Percentiles rank a stretch among this genome's conserved stretches.
Evolutionary conservation across 106 monocot species (phyloP).

Genomic region (Gastrodia elata): DNA sequence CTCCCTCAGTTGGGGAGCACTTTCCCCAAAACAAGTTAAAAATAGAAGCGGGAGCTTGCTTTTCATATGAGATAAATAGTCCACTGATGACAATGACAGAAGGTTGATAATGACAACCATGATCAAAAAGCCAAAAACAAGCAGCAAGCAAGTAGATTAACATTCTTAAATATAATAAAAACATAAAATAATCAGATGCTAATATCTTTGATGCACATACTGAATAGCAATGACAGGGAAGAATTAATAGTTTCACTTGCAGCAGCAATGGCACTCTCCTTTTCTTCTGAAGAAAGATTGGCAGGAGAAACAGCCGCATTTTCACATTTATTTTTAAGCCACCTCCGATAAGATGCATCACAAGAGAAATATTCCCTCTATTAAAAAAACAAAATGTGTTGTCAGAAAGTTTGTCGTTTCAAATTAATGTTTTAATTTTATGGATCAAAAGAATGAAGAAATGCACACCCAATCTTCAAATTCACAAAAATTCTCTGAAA

Average conservation of each 20-base stretch:
- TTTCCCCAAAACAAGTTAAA: too few relatives aligned
- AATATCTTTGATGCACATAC: conserved; percentile 30
- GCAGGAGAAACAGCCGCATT: conserved; percentile 53
- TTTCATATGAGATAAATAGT: too few relatives aligned
- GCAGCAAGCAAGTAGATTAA: not conserved
- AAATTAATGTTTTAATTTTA: not conserved
- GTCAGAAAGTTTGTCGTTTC: not conserved
- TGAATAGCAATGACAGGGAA: conserved; percentile 52
- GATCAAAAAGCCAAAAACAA: not conserved
- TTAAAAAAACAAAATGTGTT: not conserved
- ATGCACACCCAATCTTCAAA: conserved; percentile 96
- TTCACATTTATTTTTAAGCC: conserved; percentile 83
- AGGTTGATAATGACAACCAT: not conserved
- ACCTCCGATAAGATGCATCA: conserved; percentile 91
- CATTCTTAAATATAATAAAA: not conserved
- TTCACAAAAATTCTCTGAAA: conserved; percentile 62
- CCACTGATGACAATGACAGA: too few relatives aligned
- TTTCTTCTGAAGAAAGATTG: conserved; percentile 83
- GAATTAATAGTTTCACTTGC: conserved; percentile 71
- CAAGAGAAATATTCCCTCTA: conserved; percentile 84
- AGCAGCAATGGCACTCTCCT: conserved; percentile 39
- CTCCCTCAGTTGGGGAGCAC: too few relatives aligned
- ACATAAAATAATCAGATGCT: not conserved
- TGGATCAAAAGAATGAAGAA: not conserved
- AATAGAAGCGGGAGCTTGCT: too few relatives aligned